These are phyloP conservation scores for Morella rubra DNA, from an alignment of 306 rosid genomes.

Conservation along the genomic window DNA sequence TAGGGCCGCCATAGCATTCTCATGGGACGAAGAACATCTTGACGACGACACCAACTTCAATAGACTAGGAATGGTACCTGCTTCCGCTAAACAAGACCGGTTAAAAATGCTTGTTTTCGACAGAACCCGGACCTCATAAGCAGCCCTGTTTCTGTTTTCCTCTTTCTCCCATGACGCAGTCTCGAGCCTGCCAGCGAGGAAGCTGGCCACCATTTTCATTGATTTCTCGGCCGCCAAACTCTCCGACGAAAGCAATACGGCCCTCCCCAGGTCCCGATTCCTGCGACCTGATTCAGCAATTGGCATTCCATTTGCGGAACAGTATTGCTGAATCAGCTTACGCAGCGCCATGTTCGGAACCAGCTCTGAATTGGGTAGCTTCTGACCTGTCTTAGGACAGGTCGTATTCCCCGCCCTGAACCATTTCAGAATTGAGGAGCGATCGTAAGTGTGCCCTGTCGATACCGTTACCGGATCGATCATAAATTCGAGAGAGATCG, in stretches of 20 bases:
- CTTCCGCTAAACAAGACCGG: slow-evolving; percentile 71
- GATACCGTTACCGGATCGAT: slow-evolving; percentile 72
- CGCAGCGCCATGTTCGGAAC: slow-evolving; percentile 62
- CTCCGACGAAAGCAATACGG: slow-evolving; percentile 31
- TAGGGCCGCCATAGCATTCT: slow-evolving; percentile 70
- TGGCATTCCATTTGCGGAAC: slow-evolving; percentile 45
- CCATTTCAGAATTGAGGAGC: slow-evolving; percentile 82
- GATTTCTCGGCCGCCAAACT: slow-evolving; percentile 55
- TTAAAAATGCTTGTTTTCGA: slow-evolving; percentile 69
- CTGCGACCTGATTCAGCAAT: slow-evolving; percentile 31
- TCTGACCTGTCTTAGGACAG: slow-evolving; percentile 82
- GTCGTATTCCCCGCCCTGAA: slow-evolving; percentile 51
- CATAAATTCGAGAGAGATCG: slow-evolving; percentile 81
- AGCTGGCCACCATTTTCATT: slow-evolving; percentile 43
- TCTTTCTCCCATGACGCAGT: slow-evolving; percentile 34
- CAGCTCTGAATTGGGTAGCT: slow-evolving; percentile 46
- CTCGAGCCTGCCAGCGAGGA: slow-evolving; percentile 35
- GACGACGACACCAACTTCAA: slow-evolving; percentile 43
- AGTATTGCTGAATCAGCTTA: slow-evolving; percentile 54
- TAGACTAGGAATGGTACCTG: slow-evolving; percentile 50
- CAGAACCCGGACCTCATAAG: slow-evolving; percentile 62
- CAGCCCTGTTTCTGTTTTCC: slow-evolving; percentile 39
- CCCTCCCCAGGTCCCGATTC: slow-evolving; percentile 32
- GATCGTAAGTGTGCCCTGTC: slow-evolving; percentile 89
- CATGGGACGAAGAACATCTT: slow-evolving; percentile 43